Percentiles rank a stretch among this genome's conserved stretches.
phyloP scores from a whole-genome alignment of 2,329 filamentous ascomycete species.

The Ceratocystis eucalypticola region DNA sequence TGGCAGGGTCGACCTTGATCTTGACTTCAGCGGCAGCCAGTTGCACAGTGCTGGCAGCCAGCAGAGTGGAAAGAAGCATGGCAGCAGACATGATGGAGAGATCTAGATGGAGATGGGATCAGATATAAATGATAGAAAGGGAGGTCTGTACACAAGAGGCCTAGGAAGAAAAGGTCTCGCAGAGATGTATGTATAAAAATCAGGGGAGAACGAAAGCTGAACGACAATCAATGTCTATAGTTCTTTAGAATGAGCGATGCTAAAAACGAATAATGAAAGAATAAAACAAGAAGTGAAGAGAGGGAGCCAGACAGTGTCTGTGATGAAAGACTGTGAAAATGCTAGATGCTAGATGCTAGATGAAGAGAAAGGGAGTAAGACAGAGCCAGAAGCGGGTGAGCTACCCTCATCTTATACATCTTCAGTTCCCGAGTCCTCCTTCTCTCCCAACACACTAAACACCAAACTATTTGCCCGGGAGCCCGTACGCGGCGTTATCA shows the following conservation, averaged over 20 bases:
- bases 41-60: conserved; percentile 12
- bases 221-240: conserved; percentile 2
- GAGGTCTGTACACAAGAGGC: not conserved
- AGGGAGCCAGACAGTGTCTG: not conserved
- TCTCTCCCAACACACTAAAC: not conserved
- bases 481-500: no score
- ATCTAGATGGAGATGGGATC: not conserved
- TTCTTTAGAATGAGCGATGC: not conserved
- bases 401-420: not conserved
- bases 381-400: not conserved
- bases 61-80: conserved; percentile 13
- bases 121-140: not conserved
- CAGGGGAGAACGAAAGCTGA: not conserved
- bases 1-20: conserved; percentile 15
- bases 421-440: not conserved
- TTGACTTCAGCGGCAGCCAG: conserved; percentile 8
- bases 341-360: not conserved
- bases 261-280: conserved; percentile 1
- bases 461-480: not conserved
- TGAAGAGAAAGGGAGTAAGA: not conserved
- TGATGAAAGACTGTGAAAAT: conserved; percentile 3
- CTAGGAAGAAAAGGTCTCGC: not conserved
- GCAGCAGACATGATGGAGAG: conserved; percentile 7
- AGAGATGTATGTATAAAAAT: not conserved
- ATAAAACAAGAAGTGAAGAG: conserved; percentile 10